Conservation (phyloP, 2,329 filamentous ascomycete genomes). For the Ascochyta lentis region DNA sequence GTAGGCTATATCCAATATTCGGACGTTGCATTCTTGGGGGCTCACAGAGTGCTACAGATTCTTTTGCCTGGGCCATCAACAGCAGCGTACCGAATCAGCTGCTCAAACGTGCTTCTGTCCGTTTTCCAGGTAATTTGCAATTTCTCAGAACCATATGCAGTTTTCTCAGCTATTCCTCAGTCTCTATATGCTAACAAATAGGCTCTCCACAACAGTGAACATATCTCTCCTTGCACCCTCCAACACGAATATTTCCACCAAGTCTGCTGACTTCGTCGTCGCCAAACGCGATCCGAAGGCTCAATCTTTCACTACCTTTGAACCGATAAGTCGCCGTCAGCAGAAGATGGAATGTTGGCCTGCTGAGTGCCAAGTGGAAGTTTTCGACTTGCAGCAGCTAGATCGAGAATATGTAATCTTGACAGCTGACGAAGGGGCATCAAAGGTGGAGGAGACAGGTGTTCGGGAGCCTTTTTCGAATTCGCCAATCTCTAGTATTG, state of each 20-base stretch:
- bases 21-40: neutral
- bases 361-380: neutral
- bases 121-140: constrained; percentile 1
- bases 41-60: constrained; percentile 5
- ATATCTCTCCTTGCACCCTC: neutral
- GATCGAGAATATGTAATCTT: neutral
- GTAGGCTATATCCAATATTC: neutral
- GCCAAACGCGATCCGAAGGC: neutral
- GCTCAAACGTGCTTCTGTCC: neutral
- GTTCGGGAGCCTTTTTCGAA: neutral
- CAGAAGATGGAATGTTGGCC: neutral
- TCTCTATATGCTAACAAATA: neutral
- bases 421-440: neutral
- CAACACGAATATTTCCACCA: neutral
- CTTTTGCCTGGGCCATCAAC: constrained; percentile 19
- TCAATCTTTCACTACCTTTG: neutral
- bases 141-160: neutral
- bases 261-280: neutral
- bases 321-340: neutral
- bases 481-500: neutral
- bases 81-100: constrained; percentile 12
- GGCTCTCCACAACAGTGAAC: neutral
- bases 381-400: neutral
- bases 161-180: neutral
- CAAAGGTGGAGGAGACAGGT: neutral